A percentile compares a stretch with the other conserved stretches of the same genome.
phyloP scores from a whole-genome alignment of 352 stramenopile species.

The Pythium rhizo-oryzae region DNA sequence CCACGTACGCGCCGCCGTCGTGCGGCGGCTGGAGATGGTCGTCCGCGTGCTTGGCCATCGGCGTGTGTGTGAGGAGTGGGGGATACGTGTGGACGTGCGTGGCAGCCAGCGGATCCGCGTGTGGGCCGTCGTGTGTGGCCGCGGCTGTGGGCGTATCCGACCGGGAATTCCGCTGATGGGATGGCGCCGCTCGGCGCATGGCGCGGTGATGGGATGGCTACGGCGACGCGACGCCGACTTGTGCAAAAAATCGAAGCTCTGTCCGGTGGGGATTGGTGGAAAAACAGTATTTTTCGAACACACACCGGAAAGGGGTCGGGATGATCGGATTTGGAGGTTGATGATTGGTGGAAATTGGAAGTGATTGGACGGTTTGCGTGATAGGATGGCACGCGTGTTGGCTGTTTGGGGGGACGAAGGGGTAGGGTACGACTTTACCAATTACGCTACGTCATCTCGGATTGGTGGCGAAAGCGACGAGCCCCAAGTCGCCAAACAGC shows the following conservation, averaged over 20 bases:
- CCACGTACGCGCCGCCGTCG: conserved; percentile 16
- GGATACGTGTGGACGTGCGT: background rate
- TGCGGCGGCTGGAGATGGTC: background rate
- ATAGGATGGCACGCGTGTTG: background rate
- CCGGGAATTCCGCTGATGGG: conserved; percentile 1
- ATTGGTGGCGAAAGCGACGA: background rate
- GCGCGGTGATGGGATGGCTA: background rate
- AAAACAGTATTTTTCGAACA: background rate
- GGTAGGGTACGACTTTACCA: background rate
- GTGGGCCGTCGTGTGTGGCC: background rate
- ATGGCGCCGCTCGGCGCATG: background rate
- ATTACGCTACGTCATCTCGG: background rate
- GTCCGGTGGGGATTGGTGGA: background rate
- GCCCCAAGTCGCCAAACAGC: background rate
- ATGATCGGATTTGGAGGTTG: background rate
- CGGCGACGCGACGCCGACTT: background rate
- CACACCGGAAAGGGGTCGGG: background rate
- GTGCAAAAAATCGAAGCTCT: background rate
- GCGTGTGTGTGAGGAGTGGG: too few relatives aligned
- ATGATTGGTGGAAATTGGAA: background rate
- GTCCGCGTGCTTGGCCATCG: background rate
- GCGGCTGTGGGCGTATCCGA: too few relatives aligned
- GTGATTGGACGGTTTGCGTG: conserved; percentile 2
- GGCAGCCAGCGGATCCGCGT: background rate
- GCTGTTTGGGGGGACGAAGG: background rate